Evolutionary conservation across 176 grass and related monocot genomes (phyloP).

Genomic region (Ensete ventricosum): DNA sequence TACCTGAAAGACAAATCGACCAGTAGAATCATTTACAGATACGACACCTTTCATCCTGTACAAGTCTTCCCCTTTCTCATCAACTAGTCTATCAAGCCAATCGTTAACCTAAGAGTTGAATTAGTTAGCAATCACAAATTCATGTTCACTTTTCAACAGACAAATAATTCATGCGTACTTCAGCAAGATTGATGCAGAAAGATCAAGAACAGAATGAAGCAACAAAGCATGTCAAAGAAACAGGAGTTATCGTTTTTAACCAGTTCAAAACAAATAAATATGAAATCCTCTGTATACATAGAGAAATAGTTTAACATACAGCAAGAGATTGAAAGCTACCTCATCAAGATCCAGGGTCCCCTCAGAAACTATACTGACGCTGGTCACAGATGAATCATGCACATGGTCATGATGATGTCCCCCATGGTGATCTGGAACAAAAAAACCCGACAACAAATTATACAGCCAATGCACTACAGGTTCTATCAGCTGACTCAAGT

Average conservation of each 20-base stretch:
- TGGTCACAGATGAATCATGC: constrained; percentile 59
- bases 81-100: constrained; percentile 63
- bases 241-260: too few species aligned
- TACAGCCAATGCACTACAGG: background rate
- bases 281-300: too few species aligned
- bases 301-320: too few species aligned
- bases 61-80: constrained; percentile 62
- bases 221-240: too few species aligned
- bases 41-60: constrained; percentile 70
- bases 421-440: constrained; percentile 16
- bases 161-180: background rate
- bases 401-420: constrained; percentile 53
- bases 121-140: background rate
- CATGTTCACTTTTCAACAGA: background rate
- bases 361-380: constrained; percentile 63
- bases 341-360: constrained; percentile 63
- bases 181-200: background rate
- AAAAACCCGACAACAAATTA: background rate
- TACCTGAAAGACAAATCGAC: constrained; percentile 58
- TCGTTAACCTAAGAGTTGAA: constrained; percentile 35
- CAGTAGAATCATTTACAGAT: constrained; percentile 59
- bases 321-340: constrained; percentile 24
- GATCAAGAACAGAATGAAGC: too few species aligned
- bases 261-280: too few species aligned
- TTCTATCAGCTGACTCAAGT: background rate